A percentile compares a stretch with the other conserved stretches of the same genome.
These are phyloP conservation scores for Arthrinium phaeospermum DNA, from an alignment of 2,329 filamentous ascomycete species.

Conservation along the genomic window DNA sequence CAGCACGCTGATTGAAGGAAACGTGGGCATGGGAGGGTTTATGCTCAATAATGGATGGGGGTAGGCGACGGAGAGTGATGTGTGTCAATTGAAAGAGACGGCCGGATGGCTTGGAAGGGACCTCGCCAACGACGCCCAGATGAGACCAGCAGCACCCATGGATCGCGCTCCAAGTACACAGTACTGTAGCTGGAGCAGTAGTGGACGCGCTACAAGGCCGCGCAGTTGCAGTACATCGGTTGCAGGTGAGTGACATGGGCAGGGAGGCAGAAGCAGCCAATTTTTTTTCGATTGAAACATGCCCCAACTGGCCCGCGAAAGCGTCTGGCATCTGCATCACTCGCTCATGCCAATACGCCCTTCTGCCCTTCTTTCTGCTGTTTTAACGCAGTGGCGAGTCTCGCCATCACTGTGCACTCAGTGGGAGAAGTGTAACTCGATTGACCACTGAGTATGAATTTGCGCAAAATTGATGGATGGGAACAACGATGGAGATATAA, in stretches of 20 bases:
- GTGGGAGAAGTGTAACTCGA: neutral
- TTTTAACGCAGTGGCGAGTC: neutral
- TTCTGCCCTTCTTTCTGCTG: neutral
- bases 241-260: slow-evolving; percentile 12
- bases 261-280: slow-evolving; percentile 15
- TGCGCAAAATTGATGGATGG: neutral
- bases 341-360: neutral
- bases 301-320: neutral
- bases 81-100: slow-evolving; percentile 24
- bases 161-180: slow-evolving; percentile 23
- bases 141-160: slow-evolving; percentile 17
- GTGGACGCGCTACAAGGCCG: neutral
- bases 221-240: slow-evolving; percentile 16
- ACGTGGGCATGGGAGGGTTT: slow-evolving; percentile 17
- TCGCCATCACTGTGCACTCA: neutral
- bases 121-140: slow-evolving; percentile 14
- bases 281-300: slow-evolving; percentile 3
- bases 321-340: slow-evolving; percentile 12
- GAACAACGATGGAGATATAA: neutral
- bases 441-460: neutral
- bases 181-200: slow-evolving; percentile 17
- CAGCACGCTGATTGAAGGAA: slow-evolving; percentile 25
- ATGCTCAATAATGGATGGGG: slow-evolving; percentile 21
- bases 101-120: slow-evolving; percentile 19
- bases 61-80: slow-evolving; percentile 24